Conservation (phyloP, 768 basidiomycete species). For the Mycena epipterygia region DNA sequence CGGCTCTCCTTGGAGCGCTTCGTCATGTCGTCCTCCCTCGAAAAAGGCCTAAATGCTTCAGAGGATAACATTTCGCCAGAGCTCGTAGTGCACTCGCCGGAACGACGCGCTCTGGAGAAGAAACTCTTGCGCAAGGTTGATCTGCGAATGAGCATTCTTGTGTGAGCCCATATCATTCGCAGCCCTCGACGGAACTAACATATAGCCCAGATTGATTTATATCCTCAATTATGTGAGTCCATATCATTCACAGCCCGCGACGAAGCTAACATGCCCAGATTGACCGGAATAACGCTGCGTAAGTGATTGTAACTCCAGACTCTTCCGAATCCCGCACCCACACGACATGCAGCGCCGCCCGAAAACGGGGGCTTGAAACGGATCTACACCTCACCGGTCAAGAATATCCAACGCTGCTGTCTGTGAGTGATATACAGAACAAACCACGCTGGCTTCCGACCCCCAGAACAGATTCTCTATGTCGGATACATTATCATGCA, state of each 20-base stretch:
- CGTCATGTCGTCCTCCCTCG: slow-evolving; percentile 22
- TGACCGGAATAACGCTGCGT: slow-evolving; percentile 85
- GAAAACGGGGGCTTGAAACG: slow-evolving; percentile 77
- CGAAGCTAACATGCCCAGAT: slow-evolving; percentile 55
- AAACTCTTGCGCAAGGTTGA: slow-evolving; percentile 70
- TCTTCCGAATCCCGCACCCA: background rate
- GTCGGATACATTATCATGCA: slow-evolving; percentile 83
- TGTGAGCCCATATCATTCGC: slow-evolving; percentile 37
- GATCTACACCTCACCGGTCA: slow-evolving; percentile 74
- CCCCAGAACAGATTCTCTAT: background rate
- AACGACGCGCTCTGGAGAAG: slow-evolving; percentile 62
- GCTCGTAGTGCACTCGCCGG: slow-evolving; percentile 15
- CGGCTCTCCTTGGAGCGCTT: too few species aligned
- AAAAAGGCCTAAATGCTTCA: slow-evolving; percentile 29
- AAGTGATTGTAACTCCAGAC: background rate
- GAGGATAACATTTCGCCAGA: background rate
- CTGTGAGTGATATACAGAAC: slow-evolving; percentile 36
- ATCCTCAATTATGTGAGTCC: slow-evolving; percentile 59
- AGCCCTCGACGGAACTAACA: background rate
- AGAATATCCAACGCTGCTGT: slow-evolving; percentile 77
- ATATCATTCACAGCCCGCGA: background rate
- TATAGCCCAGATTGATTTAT: too few species aligned
- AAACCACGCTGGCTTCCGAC: background rate
- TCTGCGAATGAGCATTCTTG: slow-evolving; percentile 68
- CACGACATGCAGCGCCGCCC: slow-evolving; percentile 66